Conservation (phyloP, 2,329 filamentous ascomycete genomes). For the Venturia pyrina region DNA sequence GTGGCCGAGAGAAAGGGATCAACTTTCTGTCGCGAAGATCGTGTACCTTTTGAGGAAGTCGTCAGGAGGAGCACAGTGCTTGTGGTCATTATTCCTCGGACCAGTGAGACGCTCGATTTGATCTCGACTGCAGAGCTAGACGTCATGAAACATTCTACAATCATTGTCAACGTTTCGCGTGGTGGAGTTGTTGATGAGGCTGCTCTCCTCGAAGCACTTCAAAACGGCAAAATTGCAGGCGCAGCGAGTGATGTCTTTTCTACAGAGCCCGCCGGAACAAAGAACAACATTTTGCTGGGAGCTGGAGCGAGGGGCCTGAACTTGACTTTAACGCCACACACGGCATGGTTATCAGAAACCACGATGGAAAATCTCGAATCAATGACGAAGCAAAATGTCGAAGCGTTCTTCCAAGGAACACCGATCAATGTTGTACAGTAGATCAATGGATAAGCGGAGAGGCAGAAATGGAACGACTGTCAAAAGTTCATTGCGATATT, state of each 20-base stretch:
- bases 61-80: constrained; percentile 28
- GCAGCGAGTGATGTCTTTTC: constrained; percentile 43
- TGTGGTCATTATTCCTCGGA: constrained; percentile 26
- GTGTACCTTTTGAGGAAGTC: constrained; percentile 28
- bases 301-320: constrained; percentile 38
- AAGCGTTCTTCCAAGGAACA: constrained; percentile 33
- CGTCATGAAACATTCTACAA: constrained; percentile 33
- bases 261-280: constrained; percentile 36
- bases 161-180: constrained; percentile 41
- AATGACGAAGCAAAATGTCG: constrained; percentile 37
- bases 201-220: constrained; percentile 36
- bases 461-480: not conserved
- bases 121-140: constrained; percentile 31
- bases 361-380: constrained; percentile 37
- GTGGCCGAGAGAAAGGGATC: constrained; percentile 37
- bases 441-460: not conserved
- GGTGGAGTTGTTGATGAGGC: constrained; percentile 43
- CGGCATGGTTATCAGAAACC: constrained; percentile 42
- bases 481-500: constrained; percentile 9
- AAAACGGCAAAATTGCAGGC: constrained; percentile 35
- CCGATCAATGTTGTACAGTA: constrained; percentile 26
- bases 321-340: constrained; percentile 41
- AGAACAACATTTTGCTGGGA: constrained; percentile 30
- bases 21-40: constrained; percentile 18
- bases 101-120: constrained; percentile 23